Percentiles rank a stretch among this genome's conserved stretches.
Evolutionary conservation across 2,329 filamentous ascomycete genomes (phyloP).

Genomic region (Davidsoniella neocaledoniae): DNA sequence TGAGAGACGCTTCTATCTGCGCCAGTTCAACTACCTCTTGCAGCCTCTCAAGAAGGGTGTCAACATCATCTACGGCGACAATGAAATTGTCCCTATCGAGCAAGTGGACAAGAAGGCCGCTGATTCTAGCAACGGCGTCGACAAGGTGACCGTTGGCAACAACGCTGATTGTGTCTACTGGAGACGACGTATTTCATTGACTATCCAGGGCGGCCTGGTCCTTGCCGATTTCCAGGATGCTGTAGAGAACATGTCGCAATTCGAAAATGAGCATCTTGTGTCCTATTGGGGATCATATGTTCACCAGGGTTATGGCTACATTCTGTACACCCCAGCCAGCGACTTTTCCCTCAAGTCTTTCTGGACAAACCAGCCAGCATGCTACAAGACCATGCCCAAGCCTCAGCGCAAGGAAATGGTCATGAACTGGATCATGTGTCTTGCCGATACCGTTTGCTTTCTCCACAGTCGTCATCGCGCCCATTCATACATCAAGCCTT

Average conservation of each 20-base stretch:
- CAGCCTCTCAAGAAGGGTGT: conserved; percentile 42
- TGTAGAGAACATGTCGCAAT: conserved; percentile 37
- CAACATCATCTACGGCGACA: conserved; percentile 46
- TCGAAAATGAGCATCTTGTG: conserved; percentile 54
- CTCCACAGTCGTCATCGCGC: conserved; percentile 47
- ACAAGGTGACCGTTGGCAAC: conserved; percentile 48
- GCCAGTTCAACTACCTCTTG: conserved; percentile 56
- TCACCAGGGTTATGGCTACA: conserved; percentile 44
- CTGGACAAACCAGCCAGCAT: conserved; percentile 43
- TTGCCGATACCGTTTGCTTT: conserved; percentile 50
- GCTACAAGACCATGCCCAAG: conserved; percentile 46
- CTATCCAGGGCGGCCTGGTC: conserved; percentile 25
- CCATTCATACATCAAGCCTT: conserved; percentile 54
- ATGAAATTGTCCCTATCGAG: conserved; percentile 54
- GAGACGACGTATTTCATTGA: conserved; percentile 35
- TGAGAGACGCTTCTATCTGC: conserved; percentile 52
- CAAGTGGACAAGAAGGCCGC: conserved; percentile 41
- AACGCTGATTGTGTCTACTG: conserved; percentile 39
- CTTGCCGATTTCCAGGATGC: conserved; percentile 42
- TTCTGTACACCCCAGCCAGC: conserved; percentile 48
- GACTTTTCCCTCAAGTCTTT: conserved; percentile 53
- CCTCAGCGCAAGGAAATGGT: conserved; percentile 40
- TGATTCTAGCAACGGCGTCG: conserved; percentile 24
- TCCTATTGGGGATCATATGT: conserved; percentile 56
- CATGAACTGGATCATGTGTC: conserved; percentile 60